Conservation (phyloP, 352 stramenopile species). For the Globisporangium middletonii region DNA sequence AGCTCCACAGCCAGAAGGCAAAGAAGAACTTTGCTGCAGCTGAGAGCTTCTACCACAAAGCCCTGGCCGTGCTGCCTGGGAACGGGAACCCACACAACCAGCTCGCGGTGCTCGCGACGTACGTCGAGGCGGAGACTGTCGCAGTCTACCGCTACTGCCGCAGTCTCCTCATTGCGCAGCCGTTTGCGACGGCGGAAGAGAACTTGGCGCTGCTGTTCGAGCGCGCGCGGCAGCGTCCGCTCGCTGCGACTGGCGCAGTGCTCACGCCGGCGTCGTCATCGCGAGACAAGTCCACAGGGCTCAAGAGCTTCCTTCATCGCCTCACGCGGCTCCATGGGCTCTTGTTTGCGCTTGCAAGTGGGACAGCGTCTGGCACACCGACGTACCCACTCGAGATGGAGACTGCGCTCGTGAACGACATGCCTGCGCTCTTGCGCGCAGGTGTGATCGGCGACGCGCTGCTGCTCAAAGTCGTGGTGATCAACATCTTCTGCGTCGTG, state of each 20-base stretch:
- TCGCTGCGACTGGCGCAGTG: constrained; percentile 21
- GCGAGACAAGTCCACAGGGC: constrained; percentile 82
- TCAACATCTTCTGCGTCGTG: constrained; percentile 69
- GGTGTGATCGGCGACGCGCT: constrained; percentile 67
- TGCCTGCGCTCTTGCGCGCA: constrained; percentile 42
- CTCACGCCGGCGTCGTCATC: constrained; percentile 36
- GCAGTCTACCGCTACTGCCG: constrained; percentile 89
- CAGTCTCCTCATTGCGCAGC: constrained; percentile 75
- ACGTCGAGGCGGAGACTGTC: constrained; percentile 86
- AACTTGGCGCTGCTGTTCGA: constrained; percentile 89
- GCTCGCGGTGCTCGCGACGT: constrained; percentile 77
- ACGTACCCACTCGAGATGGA: constrained; percentile 72
- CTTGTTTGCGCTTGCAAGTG: constrained; percentile 57
- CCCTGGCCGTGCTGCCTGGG: constrained; percentile 56
- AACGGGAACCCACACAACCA: constrained; percentile 87
- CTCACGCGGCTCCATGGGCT: constrained; percentile 84
- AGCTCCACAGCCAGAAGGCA: constrained; percentile 77
- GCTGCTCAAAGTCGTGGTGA: constrained; percentile 76
- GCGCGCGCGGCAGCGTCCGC: constrained; percentile 68
- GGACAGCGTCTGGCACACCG: background rate
- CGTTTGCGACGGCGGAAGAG: constrained; percentile 84
- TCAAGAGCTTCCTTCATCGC: constrained; percentile 86
- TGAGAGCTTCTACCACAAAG: constrained; percentile 67
- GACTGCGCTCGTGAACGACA: constrained; percentile 50
- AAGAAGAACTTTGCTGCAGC: constrained; percentile 81